phyloP scores from a whole-genome alignment of 352 stramenopile genomes.

The Globisporangium viniferum region DNA sequence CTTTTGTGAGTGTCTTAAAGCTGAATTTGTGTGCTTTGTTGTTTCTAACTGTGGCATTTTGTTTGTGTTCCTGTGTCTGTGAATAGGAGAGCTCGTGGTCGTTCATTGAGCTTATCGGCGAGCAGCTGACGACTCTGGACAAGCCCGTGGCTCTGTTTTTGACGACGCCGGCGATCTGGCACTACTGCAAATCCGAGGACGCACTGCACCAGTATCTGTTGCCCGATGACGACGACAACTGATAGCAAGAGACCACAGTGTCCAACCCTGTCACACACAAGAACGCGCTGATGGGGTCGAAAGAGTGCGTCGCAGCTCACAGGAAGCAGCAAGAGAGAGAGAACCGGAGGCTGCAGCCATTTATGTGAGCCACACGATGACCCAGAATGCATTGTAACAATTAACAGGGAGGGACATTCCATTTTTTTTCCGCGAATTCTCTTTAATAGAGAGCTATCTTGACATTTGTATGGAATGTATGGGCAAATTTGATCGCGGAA shows the following conservation, averaged over 20 bases:
- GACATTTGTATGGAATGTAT: no score
- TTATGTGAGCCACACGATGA: no score
- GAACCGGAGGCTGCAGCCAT: no score
- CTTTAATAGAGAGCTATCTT: no score
- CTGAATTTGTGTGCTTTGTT: not conserved
- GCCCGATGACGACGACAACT: constrained; percentile 65
- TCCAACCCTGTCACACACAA: not conserved
- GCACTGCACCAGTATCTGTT: constrained; percentile 77
- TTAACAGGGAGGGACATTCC: no score
- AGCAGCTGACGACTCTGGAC: constrained; percentile 63
- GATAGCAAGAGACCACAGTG: not conserved
- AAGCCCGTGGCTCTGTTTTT: constrained; percentile 70
- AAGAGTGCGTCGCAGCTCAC: not conserved
- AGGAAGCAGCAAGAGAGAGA: not conserved
- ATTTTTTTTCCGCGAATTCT: no score
- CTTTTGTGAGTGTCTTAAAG: constrained; percentile 7
- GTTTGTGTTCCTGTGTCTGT: not conserved
- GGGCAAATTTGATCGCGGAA: no score
- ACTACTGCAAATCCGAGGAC: constrained; percentile 83
- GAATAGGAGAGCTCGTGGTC: constrained; percentile 72
- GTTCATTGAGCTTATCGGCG: constrained; percentile 78
- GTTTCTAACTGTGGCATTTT: not conserved
- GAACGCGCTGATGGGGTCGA: not conserved
- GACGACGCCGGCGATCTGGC: constrained; percentile 64
- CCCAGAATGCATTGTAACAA: no score